Percentiles rank a stretch among this genome's conserved stretches.
phyloP scores from a whole-genome alignment of 2,329 filamentous ascomycete genomes.

The Fusarium longipes region DNA sequence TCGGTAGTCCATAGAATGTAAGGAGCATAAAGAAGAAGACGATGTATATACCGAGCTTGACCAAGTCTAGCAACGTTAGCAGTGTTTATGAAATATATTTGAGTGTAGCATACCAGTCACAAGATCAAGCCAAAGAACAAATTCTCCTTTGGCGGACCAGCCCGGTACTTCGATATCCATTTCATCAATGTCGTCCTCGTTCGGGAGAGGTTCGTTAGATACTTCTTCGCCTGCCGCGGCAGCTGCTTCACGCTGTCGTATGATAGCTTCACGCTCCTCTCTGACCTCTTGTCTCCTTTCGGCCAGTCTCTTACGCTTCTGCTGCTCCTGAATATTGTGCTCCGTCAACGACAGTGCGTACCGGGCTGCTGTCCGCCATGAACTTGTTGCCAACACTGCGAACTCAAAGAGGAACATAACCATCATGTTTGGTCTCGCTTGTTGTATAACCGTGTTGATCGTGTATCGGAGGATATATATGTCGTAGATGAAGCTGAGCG shows the following conservation, averaged over 20 bases:
- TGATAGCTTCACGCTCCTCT: constrained; percentile 64
- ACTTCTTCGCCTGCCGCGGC: constrained; percentile 70
- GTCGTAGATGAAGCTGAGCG: constrained; percentile 84
- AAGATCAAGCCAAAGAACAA: constrained; percentile 88
- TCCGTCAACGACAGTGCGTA: constrained; percentile 85
- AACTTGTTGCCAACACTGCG: constrained; percentile 83
- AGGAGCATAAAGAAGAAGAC: constrained; percentile 94
- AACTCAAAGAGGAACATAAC: constrained; percentile 99
- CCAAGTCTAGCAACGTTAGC: constrained; percentile 71
- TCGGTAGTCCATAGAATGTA: constrained; percentile 92
- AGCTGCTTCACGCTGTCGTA: constrained; percentile 60
- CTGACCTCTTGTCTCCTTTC: constrained; percentile 76
- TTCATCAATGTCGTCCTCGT: constrained; percentile 84
- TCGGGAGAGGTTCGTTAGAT: constrained; percentile 62
- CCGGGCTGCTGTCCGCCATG: constrained; percentile 79
- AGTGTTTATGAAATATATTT: constrained; percentile 21
- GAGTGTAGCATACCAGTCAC: constrained; percentile 71
- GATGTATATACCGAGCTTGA: constrained; percentile 90
- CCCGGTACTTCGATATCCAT: constrained; percentile 95
- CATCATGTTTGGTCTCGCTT: constrained; percentile 98
- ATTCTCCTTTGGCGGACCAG: constrained; percentile 96
- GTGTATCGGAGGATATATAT: constrained; percentile 83
- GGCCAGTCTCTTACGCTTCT: constrained; percentile 76
- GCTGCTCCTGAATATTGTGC: constrained; percentile 76
- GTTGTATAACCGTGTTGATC: constrained; percentile 82